Evolutionary conservation across 208 protist species (phyloP).

Genomic region (Novymonas esmeraldas): DNA sequence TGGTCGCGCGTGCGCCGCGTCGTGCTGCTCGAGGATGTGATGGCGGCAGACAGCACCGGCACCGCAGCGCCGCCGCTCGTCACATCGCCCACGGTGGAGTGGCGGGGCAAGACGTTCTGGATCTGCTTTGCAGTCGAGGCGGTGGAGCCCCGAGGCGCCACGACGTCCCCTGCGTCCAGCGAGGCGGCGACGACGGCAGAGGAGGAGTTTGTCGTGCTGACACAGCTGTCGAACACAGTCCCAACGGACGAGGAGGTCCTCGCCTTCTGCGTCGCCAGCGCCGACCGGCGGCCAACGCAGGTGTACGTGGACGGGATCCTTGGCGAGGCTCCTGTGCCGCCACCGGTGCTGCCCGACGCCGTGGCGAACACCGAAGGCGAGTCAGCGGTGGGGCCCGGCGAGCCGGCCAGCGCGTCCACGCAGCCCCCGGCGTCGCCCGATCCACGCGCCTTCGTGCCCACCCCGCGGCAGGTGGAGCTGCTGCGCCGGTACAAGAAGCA

Average conservation of each 20-base stretch:
- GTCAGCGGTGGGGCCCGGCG: not conserved
- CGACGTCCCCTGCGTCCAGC: not conserved
- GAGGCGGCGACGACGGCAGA: conserved; percentile 19
- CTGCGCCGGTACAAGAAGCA: conserved; percentile 44
- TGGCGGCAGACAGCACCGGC: not conserved
- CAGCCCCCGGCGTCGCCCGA: conserved; percentile 10
- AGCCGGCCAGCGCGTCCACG: not conserved
- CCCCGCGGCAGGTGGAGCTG: conserved; percentile 37
- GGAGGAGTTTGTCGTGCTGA: conserved; percentile 49
- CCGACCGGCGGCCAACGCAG: conserved; percentile 30
- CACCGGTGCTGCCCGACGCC: not conserved
- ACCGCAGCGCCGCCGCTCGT: conserved; percentile 4
- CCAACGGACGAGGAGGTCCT: conserved; percentile 59
- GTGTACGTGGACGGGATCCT: conserved; percentile 29
- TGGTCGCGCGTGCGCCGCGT: conserved; percentile 64
- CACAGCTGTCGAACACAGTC: conserved; percentile 60
- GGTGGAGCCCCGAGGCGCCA: conserved; percentile 5
- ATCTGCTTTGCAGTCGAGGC: conserved; percentile 52
- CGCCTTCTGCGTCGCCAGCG: conserved; percentile 51
- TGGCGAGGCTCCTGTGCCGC: conserved; percentile 13
- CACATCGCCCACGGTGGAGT: conserved; percentile 30
- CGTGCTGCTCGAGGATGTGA: conserved; percentile 29
- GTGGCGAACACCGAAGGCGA: not conserved
- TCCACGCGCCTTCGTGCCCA: conserved; percentile 51
- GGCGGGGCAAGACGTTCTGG: conserved; percentile 67